Evolutionary conservation across 208 protist genomes (phyloP).

Genomic region (Leishmania arabica): DNA sequence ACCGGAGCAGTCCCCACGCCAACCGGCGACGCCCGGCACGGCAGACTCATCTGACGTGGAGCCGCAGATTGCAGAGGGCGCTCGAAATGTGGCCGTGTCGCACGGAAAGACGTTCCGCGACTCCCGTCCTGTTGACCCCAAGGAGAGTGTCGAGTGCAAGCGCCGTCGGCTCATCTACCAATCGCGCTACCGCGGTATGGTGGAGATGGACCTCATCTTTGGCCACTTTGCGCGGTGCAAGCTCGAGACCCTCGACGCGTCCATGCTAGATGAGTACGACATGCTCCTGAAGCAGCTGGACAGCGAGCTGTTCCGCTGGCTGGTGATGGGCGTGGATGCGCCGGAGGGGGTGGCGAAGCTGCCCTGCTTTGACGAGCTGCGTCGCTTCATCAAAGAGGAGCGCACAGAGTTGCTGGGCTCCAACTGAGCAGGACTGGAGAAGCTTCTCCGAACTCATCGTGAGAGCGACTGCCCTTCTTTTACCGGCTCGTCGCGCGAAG

Average conservation of each 20-base stretch:
- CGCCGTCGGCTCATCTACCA: slow-evolving; percentile 82
- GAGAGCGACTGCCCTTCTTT: not conserved
- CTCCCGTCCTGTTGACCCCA: slow-evolving; percentile 43
- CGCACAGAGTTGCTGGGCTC: slow-evolving; percentile 57
- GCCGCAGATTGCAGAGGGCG: slow-evolving; percentile 19
- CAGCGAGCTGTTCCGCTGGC: slow-evolving; percentile 86
- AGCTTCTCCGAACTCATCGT: not conserved
- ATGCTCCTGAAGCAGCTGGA: slow-evolving; percentile 82
- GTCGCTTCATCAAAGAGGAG: slow-evolving; percentile 64
- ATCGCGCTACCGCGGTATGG: slow-evolving; percentile 87
- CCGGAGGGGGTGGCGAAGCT: slow-evolving; percentile 57
- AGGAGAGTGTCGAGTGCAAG: slow-evolving; percentile 66
- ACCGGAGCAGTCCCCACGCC: slow-evolving; percentile 15
- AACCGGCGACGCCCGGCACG: slow-evolving; percentile 23
- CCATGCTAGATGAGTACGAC: slow-evolving; percentile 84
- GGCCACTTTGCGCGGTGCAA: slow-evolving; percentile 76
- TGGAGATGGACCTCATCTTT: slow-evolving; percentile 91
- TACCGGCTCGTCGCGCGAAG: not conserved
- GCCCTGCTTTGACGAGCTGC: slow-evolving; percentile 45
- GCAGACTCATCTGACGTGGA: slow-evolving; percentile 29
- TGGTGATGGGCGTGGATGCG: slow-evolving; percentile 66
- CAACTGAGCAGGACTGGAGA: not conserved
- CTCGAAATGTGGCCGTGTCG: slow-evolving; percentile 36
- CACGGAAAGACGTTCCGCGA: slow-evolving; percentile 70
- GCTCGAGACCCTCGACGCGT: slow-evolving; percentile 40